Base-by-base conservation (phyloP, 2,329 filamentous ascomycete genomes). In the Zymoseptoria brevis region DNA sequence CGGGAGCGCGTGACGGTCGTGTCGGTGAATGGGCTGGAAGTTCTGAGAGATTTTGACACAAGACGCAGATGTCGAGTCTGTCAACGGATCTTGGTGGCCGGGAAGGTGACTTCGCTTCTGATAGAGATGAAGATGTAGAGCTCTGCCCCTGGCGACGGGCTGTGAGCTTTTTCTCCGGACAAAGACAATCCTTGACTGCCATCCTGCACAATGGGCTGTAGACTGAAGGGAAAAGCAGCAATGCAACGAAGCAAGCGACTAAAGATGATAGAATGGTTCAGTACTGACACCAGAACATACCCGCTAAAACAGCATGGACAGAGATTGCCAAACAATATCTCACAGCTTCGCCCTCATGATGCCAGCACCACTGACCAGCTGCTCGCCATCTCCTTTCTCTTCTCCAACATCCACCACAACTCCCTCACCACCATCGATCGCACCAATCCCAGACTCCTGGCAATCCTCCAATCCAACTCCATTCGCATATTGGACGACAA, bases 401-500 rank as follows among this genome's bases (percentile, higher is more conserved):
- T 59, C 58, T 66, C 66, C 57, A 64, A 71, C 68, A 64, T 69
- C 65, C 66, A 71, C 69, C 8, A 58, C 60, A 19, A 70, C 8
- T 4, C 63, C 62, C 8, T 63, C 62, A 8, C 58, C 62, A 61
- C 63, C 62, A 71, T 61, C 72, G 64, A 57, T 71, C 72, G 58
- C 24, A 0, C 49, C 74, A 75, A 76, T 58, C 4, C 72, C 76
- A 19, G 89, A 84, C 75, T 96, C 86, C 77, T 99, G 90, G 69
- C 90, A 96, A 75, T 99, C 94, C 76, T 97, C 93, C 1, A 81
- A 76, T 0, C 76, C 83, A 11, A 94, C 87, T 1, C 89, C 91
- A 74, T 95, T 97, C 35, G 86, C 86, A 76, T 89, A 94, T 77
- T 97, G 93, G 65, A 89, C 83, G 1, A 97, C 93, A 4, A 96